Percentiles rank a stretch among this genome's conserved stretches.
Conservation (phyloP, 1,284 basidiomycete species). For the Pseudozyma sp. region DNA sequence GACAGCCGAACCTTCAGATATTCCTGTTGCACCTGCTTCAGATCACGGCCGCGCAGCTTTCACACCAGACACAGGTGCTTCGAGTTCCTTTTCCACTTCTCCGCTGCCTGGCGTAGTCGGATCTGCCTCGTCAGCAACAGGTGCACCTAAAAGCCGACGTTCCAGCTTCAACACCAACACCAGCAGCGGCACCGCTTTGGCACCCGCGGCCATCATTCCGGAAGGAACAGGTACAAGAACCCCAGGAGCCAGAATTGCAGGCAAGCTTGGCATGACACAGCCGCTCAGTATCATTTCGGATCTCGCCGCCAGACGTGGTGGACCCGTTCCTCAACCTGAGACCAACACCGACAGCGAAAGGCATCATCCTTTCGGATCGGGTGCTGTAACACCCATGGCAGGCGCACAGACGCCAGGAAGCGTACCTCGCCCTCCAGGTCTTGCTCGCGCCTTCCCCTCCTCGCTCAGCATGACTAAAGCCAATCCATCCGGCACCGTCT, state of each 20-base stretch:
- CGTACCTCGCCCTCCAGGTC: slow-evolving; percentile 33
- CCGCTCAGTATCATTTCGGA: slow-evolving; percentile 68
- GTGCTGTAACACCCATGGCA: slow-evolving; percentile 60
- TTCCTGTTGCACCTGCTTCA: slow-evolving; percentile 54
- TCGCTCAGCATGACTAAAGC: slow-evolving; percentile 55
- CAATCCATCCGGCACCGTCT: slow-evolving; percentile 13
- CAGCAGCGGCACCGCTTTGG: slow-evolving; percentile 40
- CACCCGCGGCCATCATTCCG: slow-evolving; percentile 18
- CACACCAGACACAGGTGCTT: slow-evolving; percentile 11
- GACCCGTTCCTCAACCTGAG: slow-evolving; percentile 33
- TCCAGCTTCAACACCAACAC: slow-evolving; percentile 48
- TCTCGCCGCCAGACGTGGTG: slow-evolving; percentile 60
- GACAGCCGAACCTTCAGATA: slow-evolving; percentile 24
- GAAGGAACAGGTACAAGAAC: slow-evolving; percentile 48
- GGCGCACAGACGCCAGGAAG: slow-evolving; percentile 56
- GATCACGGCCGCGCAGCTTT: slow-evolving; percentile 50
- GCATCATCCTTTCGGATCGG: slow-evolving; percentile 63
- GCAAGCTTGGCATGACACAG: slow-evolving; percentile 55
- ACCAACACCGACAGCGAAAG: slow-evolving; percentile 50
- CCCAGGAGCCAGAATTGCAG: slow-evolving; percentile 53
- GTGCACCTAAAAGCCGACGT: slow-evolving; percentile 39
- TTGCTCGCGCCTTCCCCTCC: slow-evolving; percentile 37
- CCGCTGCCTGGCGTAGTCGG: slow-evolving; percentile 19
- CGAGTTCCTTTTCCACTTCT: slow-evolving; percentile 26
- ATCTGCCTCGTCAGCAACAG: slow-evolving; percentile 10